Evolutionary conservation across 768 basidiomycete species (phyloP).

Genomic region (Xerocomus spinulosus): DNA sequence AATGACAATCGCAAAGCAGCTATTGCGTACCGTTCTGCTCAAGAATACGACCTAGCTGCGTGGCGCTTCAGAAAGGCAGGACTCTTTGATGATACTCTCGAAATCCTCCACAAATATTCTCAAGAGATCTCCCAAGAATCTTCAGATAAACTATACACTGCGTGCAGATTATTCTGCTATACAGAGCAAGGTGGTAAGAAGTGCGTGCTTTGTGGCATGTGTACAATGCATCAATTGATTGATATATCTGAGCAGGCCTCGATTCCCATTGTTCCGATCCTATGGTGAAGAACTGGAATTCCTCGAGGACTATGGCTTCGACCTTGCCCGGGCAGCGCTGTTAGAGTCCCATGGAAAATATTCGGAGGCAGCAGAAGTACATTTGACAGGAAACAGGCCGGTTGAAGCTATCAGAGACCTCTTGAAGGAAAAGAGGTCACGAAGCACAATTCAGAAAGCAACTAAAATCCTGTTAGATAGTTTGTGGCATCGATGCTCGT

Average conservation of each 20-base stretch:
- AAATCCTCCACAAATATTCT: slow-evolving; percentile 37
- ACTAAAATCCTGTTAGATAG: slow-evolving; percentile 37
- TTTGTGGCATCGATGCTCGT: slow-evolving; percentile 45
- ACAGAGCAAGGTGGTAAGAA: slow-evolving; percentile 23
- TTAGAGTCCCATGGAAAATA: slow-evolving; percentile 40
- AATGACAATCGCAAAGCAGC: slow-evolving; percentile 43
- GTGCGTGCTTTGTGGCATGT: slow-evolving; percentile 2
- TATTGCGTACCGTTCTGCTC: slow-evolving; percentile 36
- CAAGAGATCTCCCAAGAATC: slow-evolving; percentile 30
- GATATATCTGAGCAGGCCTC: slow-evolving; percentile 35
- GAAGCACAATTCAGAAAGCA: slow-evolving; percentile 32
- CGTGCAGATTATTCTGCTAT: slow-evolving; percentile 46
- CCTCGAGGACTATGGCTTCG: slow-evolving; percentile 50
- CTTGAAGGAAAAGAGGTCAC: slow-evolving; percentile 31
- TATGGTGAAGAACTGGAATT: slow-evolving; percentile 54
- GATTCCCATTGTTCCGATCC: slow-evolving; percentile 44
- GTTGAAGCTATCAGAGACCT: slow-evolving; percentile 46
- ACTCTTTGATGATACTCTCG: slow-evolving; percentile 50
- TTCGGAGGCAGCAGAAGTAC: slow-evolving; percentile 49
- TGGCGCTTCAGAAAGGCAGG: slow-evolving; percentile 46
- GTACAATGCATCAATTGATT: background rate
- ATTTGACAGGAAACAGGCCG: slow-evolving; percentile 43
- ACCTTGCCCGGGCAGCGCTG: slow-evolving; percentile 43
- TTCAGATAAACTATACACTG: slow-evolving; percentile 36
- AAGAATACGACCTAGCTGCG: slow-evolving; percentile 42